Evolutionary conservation across 495 filamentous ascomycete genomes (phyloP).

Genomic region (Talaromyces adpressus): DNA sequence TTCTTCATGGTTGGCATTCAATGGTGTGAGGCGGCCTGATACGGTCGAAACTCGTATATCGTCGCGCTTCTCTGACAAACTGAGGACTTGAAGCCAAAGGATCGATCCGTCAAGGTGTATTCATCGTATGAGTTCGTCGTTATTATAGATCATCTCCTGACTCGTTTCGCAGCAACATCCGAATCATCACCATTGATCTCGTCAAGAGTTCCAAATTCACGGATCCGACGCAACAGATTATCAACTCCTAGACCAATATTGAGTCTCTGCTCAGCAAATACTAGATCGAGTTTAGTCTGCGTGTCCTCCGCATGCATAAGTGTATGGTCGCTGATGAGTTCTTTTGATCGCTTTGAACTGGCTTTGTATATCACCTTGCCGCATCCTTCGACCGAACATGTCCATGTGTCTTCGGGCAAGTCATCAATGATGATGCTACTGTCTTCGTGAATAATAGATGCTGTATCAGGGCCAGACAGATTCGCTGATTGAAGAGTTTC

Average conservation of each 20-base stretch:
- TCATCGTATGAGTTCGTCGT: neutral
- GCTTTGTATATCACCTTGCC: constrained; percentile 52
- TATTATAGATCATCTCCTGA: neutral
- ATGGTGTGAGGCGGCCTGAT: neutral
- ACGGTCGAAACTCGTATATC: neutral
- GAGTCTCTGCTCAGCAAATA: constrained; percentile 41
- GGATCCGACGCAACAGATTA: constrained; percentile 29
- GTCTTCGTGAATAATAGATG: constrained; percentile 35
- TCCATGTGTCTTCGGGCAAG: constrained; percentile 59
- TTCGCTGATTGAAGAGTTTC: constrained; percentile 24
- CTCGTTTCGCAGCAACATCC: constrained; percentile 4
- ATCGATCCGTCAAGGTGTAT: neutral
- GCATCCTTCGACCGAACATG: constrained; percentile 64
- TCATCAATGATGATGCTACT: constrained; percentile 36
- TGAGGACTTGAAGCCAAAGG: neutral
- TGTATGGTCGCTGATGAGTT: constrained; percentile 57
- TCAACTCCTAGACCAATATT: constrained; percentile 31
- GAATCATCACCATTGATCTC: constrained; percentile 6
- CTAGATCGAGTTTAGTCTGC: constrained; percentile 51
- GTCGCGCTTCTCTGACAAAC: neutral
- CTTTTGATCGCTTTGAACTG: constrained; percentile 47
- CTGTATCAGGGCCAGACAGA: constrained; percentile 17
- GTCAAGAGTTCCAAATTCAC: constrained; percentile 19
- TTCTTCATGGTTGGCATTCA: neutral
- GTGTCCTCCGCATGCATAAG: constrained; percentile 56